phyloP scores from a whole-genome alignment of 2,329 filamentous ascomycete species.

The Mariannaea elegans region DNA sequence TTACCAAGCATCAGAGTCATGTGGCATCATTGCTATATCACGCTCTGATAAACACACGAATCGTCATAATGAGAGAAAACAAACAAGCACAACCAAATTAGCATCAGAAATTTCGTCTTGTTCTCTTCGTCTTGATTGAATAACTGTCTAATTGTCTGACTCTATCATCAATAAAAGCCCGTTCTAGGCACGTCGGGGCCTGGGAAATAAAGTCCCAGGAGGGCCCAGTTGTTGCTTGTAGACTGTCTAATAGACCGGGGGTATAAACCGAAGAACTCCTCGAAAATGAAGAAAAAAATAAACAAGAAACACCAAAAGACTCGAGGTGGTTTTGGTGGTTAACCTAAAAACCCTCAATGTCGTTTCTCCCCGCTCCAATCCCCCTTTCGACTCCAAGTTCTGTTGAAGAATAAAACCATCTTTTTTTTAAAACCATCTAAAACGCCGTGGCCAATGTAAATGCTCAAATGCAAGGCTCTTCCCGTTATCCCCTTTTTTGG shows the following conservation, averaged over 20 bases:
- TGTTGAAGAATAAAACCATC: slow-evolving; percentile 1
- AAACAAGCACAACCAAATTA: background rate
- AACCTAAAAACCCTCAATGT: slow-evolving; percentile 16
- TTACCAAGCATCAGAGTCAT: background rate
- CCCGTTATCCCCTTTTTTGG: slow-evolving; percentile 21
- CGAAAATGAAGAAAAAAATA: slow-evolving; percentile 22
- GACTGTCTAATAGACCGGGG: slow-evolving; percentile 44
- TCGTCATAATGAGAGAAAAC: background rate
- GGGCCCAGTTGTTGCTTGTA: slow-evolving; percentile 30
- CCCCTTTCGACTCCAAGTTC: background rate
- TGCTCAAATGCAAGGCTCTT: slow-evolving; percentile 34
- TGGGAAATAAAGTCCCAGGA: slow-evolving; percentile 29
- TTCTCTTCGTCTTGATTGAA: slow-evolving; percentile 31
- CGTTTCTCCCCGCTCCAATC: slow-evolving; percentile 6
- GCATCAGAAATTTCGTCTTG: background rate
- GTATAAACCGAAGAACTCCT: slow-evolving; percentile 42
- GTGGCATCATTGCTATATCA: background rate
- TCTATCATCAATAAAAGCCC: slow-evolving; percentile 38
- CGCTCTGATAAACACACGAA: background rate
- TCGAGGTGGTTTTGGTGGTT: background rate
- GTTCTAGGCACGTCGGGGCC: slow-evolving; percentile 37
- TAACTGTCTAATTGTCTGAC: slow-evolving; percentile 25
- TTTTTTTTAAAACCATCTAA: slow-evolving; percentile 31
- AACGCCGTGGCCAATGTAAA: slow-evolving; percentile 36
- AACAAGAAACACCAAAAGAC: slow-evolving; percentile 9